phyloP scores from a whole-genome alignment of 495 filamentous ascomycete genomes.

The Penicillium robsamsonii region DNA sequence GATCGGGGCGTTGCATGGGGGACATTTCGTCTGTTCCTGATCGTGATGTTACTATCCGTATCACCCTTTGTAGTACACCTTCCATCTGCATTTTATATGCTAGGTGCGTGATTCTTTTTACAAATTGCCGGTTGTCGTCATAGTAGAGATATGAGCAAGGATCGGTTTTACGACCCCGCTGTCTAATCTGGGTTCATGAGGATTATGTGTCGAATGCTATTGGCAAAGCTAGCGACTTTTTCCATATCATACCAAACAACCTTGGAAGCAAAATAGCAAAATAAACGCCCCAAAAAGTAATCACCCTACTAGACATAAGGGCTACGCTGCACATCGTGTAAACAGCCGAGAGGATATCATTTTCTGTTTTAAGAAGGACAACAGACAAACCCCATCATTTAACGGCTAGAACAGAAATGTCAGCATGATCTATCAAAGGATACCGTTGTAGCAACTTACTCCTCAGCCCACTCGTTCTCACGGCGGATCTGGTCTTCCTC shows the following conservation, averaged over 20 bases:
- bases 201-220: not conserved
- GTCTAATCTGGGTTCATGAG: not conserved
- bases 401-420: slow-evolving; percentile 33
- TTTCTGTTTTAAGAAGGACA: slow-evolving; percentile 6
- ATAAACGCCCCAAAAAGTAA: not conserved
- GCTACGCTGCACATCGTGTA: not conserved
- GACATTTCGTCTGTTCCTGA: slow-evolving; percentile 3
- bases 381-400: slow-evolving; percentile 12
- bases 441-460: slow-evolving; percentile 40
- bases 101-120: not conserved
- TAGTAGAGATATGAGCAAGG: not conserved
- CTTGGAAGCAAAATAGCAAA: not conserved
- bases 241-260: not conserved
- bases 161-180: not conserved
- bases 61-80: not conserved
- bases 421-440: not conserved
- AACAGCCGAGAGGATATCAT: slow-evolving; percentile 1
- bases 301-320: not conserved
- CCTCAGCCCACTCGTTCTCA: slow-evolving; percentile 74
- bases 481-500: slow-evolving; percentile 71
- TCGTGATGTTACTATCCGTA: not conserved
- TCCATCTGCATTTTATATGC: not conserved
- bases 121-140: not conserved
- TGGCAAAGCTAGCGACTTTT: not conserved
- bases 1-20: not conserved